Conservation (phyloP, 2,329 filamentous ascomycete species). For the Neonectria magnoliae region DNA sequence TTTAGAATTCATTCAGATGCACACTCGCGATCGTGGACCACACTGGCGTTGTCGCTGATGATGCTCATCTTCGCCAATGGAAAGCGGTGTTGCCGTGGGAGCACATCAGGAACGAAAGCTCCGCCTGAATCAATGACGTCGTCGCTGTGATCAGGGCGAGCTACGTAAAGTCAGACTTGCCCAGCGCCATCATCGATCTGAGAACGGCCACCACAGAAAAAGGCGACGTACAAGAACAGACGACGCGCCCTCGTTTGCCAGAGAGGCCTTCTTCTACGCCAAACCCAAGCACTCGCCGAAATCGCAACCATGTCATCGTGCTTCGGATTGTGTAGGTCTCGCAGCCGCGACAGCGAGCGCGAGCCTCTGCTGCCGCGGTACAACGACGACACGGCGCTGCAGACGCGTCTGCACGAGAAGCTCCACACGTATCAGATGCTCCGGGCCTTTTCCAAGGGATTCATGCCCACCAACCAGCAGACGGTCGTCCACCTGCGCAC, state of each 20-base stretch:
- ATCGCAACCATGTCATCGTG: constrained; percentile 66
- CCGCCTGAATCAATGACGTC: constrained; percentile 21
- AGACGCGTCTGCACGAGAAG: constrained; percentile 85
- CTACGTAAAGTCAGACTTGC: constrained; percentile 1
- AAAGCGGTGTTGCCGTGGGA: neutral
- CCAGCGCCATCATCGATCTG: neutral
- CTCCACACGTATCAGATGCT: constrained; percentile 94
- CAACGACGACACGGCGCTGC: constrained; percentile 80
- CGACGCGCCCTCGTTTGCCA: neutral
- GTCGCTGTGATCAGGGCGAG: neutral
- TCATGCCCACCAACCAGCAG: constrained; percentile 93
- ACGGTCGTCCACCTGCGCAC: constrained; percentile 81
- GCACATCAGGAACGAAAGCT: constrained; percentile 10
- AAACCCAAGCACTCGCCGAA: neutral
- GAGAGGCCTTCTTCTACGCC: neutral
- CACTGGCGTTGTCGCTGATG: neutral
- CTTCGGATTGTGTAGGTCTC: constrained; percentile 65
- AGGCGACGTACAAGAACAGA: neutral
- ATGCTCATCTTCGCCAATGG: neutral
- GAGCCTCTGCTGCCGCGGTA: constrained; percentile 86
- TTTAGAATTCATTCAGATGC: neutral
- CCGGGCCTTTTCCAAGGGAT: constrained; percentile 82
- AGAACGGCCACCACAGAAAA: neutral
- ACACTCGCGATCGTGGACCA: neutral
- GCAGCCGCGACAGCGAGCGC: constrained; percentile 66